phyloP scores from a whole-genome alignment of 2,329 filamentous ascomycete genomes.

The Colletotrichum sp. region DNA sequence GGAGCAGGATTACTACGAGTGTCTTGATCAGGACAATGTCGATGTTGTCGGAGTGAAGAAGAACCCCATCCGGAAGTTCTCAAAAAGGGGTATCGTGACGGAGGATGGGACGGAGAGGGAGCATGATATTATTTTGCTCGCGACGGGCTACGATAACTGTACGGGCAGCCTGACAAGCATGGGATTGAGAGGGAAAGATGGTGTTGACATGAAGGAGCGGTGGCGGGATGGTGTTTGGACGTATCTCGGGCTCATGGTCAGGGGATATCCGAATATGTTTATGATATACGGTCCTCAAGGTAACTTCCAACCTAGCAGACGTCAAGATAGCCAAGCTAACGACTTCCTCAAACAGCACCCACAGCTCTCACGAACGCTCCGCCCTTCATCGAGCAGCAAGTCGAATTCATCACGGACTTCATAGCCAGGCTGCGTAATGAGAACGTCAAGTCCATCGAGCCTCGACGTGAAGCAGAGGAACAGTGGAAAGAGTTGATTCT shows the following conservation, averaged over 20 bases:
- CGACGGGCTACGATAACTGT: conserved; percentile 37
- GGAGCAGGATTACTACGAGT: conserved; percentile 55
- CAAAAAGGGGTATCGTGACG: conserved; percentile 41
- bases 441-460: conserved; percentile 18
- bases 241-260: conserved; percentile 26
- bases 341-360: neutral
- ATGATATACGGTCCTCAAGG: conserved; percentile 29
- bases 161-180: conserved; percentile 36
- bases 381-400: conserved; percentile 18
- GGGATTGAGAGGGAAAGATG: conserved; percentile 32
- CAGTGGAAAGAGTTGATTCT: conserved; percentile 20
- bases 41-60: conserved; percentile 48
- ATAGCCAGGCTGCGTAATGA: conserved; percentile 10
- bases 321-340: neutral
- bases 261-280: conserved; percentile 25
- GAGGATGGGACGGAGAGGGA: conserved; percentile 39
- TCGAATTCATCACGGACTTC: conserved; percentile 20
- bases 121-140: conserved; percentile 38
- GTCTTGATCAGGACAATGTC: conserved; percentile 49
- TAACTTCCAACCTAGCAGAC: neutral
- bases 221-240: conserved; percentile 36
- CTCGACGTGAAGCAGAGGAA: conserved; percentile 4
- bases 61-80: conserved; percentile 45
- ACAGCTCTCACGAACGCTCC: conserved; percentile 25
- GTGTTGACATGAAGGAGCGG: conserved; percentile 30